phyloP scores from a whole-genome alignment of 768 basidiomycete species.

The Pulveroboletus ravenelii region DNA sequence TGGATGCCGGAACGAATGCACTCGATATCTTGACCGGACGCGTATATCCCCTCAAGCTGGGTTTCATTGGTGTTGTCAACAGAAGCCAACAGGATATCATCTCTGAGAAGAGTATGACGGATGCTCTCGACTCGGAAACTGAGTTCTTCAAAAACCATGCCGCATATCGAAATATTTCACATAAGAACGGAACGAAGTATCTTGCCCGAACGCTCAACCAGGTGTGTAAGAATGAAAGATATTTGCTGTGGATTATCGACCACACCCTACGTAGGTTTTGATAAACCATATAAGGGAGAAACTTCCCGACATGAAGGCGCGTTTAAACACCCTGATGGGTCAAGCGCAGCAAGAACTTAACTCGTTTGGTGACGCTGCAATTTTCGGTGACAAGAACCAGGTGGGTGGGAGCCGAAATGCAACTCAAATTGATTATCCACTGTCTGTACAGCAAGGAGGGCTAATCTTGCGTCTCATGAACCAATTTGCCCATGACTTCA shows the following conservation, averaged over 20 bases:
- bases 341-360: constrained; percentile 98
- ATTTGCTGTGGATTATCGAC: neutral
- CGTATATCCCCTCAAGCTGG: constrained; percentile 95
- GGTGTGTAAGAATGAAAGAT: constrained; percentile 39
- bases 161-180: constrained; percentile 92
- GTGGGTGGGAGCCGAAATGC: constrained; percentile 28
- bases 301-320: constrained; percentile 98
- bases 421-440: constrained; percentile 10
- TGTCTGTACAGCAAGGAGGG: constrained; percentile 60
- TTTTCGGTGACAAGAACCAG: constrained; percentile 89
- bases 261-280: constrained; percentile 60
- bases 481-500: constrained; percentile 94
- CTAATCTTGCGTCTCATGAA: constrained; percentile 96
- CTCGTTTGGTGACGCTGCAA: constrained; percentile 90
- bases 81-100: constrained; percentile 98
- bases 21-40: constrained; percentile 93
- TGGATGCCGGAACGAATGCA: constrained; percentile 99
- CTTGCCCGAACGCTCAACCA: constrained; percentile 91
- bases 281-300: constrained; percentile 99
- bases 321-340: constrained; percentile 96
- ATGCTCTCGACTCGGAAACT: constrained; percentile 77
- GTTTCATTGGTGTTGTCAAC: constrained; percentile 97
- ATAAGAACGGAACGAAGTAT: constrained; percentile 96
- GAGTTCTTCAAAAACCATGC: constrained; percentile 90
- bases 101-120: constrained; percentile 74